These are phyloP conservation scores for Neocucurbitaria cava DNA, from an alignment of 2,329 filamentous ascomycete species.

Conservation along the genomic window DNA sequence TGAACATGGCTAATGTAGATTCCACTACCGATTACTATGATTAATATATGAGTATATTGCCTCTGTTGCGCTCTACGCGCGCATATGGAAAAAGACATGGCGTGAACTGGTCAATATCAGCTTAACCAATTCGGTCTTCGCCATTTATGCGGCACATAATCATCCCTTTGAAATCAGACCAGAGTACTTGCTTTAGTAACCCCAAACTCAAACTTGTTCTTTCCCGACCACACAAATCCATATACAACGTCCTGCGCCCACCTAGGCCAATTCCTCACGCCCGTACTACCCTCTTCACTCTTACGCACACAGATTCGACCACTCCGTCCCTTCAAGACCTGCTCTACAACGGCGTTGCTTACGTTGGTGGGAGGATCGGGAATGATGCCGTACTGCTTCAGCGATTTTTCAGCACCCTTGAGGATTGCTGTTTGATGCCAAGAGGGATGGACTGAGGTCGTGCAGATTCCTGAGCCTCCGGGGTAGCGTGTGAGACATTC, in stretches of 20 bases:
- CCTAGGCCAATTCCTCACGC: constrained; percentile 25
- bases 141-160: too few relatives aligned
- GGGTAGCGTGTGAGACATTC: constrained; percentile 35
- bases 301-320: constrained; percentile 31
- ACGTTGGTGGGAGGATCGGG: constrained; percentile 28
- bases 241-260: constrained; percentile 36
- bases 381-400: constrained; percentile 21
- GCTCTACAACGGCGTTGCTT: constrained; percentile 28
- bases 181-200: not conserved
- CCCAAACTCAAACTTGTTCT: constrained; percentile 2
- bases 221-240: constrained; percentile 19
- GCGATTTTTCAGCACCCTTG: constrained; percentile 18
- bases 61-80: too few relatives aligned
- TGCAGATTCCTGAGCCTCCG: constrained; percentile 34
- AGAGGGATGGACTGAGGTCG: constrained; percentile 34
- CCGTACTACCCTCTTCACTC: constrained; percentile 15
- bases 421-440: constrained; percentile 38
- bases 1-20: too few relatives aligned
- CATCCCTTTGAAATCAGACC: too few relatives aligned
- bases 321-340: constrained; percentile 31
- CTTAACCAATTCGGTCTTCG: too few relatives aligned
- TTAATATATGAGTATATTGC: too few relatives aligned
- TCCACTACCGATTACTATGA: too few relatives aligned
- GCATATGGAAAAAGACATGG: too few relatives aligned
- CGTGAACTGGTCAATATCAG: too few relatives aligned